Conservation (phyloP, 2,329 filamentous ascomycete genomes). For the Fusarium avenaceum region DNA sequence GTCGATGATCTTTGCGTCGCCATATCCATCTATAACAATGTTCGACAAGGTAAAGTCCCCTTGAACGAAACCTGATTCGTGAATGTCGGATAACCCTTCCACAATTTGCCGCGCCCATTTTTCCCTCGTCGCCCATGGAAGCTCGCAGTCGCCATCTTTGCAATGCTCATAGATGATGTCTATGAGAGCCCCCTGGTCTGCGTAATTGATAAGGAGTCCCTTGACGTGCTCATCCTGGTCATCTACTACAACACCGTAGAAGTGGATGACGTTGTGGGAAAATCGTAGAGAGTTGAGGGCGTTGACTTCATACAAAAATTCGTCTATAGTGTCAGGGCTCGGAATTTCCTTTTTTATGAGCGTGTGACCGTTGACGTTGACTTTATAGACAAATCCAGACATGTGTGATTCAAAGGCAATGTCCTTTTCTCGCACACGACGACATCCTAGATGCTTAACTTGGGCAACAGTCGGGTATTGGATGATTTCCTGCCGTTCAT, state of each 20-base stretch:
- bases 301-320: slow-evolving; percentile 98
- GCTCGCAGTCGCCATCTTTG: slow-evolving; percentile 67
- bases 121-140: slow-evolving; percentile 80
- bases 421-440: slow-evolving; percentile 77
- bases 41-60: slow-evolving; percentile 98
- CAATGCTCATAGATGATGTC: slow-evolving; percentile 88
- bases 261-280: slow-evolving; percentile 83
- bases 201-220: slow-evolving; percentile 89
- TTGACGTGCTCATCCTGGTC: slow-evolving; percentile 88
- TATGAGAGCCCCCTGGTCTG: slow-evolving; percentile 86
- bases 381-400: slow-evolving; percentile 97
- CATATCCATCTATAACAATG: slow-evolving; percentile 88
- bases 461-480: slow-evolving; percentile 81
- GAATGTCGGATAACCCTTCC: slow-evolving; percentile 88
- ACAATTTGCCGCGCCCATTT: slow-evolving; percentile 94
- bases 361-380: slow-evolving; percentile 74
- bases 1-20: slow-evolving; percentile 96
- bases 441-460: slow-evolving; percentile 79
- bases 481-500: slow-evolving; percentile 79
- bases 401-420: slow-evolving; percentile 91
- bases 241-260: slow-evolving; percentile 90
- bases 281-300: slow-evolving; percentile 83
- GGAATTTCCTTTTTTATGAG: slow-evolving; percentile 99
- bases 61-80: slow-evolving; percentile 96
- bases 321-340: slow-evolving; percentile 92